Percentiles rank a stretch among this genome's conserved stretches.
These are phyloP conservation scores for Cryptococcus sp. DNA, from an alignment of 1,284 basidiomycete genomes.

Conservation along the genomic window DNA sequence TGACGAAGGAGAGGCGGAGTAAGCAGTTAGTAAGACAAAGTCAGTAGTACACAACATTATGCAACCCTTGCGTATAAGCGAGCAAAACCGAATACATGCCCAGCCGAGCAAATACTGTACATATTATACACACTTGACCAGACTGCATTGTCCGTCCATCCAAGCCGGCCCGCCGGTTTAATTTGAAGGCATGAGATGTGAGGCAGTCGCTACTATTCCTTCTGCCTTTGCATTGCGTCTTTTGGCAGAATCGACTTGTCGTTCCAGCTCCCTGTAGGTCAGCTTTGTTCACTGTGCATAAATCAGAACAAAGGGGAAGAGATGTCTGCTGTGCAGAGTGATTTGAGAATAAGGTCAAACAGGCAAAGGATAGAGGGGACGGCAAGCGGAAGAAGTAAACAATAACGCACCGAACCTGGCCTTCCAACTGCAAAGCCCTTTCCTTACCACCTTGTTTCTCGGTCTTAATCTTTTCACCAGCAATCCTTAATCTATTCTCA, in stretches of 20 bases:
- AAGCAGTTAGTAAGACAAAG: not conserved
- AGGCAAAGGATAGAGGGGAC: not conserved
- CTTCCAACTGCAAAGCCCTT: constrained; percentile 51
- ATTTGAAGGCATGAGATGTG: constrained; percentile 18
- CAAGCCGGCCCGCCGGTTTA: too few species aligned
- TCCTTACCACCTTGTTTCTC: constrained; percentile 95
- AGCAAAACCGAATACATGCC: too few species aligned
- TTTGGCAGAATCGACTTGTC: constrained; percentile 34
- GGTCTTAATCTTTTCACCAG: constrained; percentile 90
- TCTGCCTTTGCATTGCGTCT: constrained; percentile 37
- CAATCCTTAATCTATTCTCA: constrained; percentile 72
- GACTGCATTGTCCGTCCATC: too few species aligned
- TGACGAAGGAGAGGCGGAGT: not conserved
- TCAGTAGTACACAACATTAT: too few species aligned
- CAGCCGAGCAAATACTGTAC: too few species aligned
- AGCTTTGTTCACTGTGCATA: too few species aligned
- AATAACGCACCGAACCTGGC: constrained; percentile 41
- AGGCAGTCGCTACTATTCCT: constrained; percentile 36
- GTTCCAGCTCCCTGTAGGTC: constrained; percentile 36
- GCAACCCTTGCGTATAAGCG: too few species aligned
- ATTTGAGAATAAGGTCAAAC: not conserved
- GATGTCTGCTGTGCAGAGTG: too few species aligned
- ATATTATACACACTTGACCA: too few species aligned
- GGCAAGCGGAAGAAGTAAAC: too few species aligned
- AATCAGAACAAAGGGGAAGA: too few species aligned